Evolutionary conservation across 2,329 filamentous ascomycete genomes (phyloP), one percentile per base, ranked within the genome.

Genomic region (Nemania sp.): DNA sequence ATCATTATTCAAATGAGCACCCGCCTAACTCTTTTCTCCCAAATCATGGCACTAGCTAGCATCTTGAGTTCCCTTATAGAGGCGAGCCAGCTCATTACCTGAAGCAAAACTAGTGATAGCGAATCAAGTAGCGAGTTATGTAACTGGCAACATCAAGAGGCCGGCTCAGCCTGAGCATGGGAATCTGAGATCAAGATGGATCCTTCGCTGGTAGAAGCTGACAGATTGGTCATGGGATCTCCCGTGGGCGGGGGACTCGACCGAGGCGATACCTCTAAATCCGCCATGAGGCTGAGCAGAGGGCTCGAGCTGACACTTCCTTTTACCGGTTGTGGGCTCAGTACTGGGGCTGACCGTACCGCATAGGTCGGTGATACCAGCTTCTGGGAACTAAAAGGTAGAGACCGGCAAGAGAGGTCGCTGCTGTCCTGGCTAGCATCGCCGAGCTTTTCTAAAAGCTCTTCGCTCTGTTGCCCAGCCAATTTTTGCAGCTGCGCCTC

Each of bases 401-500:
- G 69, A 56, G 79, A 70, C 56, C 83, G 77, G 53, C 75, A 74
- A 46, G 84, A 82, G 40, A 85, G 79, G 54, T 80, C 74, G 64
- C 71, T 74, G 68, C 72, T 75, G 66, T 71, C 71, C 60, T 70
- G 68, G 48, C 49, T 61, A 57, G 72, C 72, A 34, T 71, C 79
- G 37, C 71, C 79, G 25, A 88, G 77, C 71, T 78, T 84, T 70
- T 80, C 77, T 58, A 85, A 77, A 67, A 91, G 76, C 57, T 83
- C 79, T 67, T 87, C 84, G 56, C 83, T 86, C 76, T 91, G 88
- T 69, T 86, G 82, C 71, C 81, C 80, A 60, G 85, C 87, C 65
- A 92, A 81, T 75, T 89, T 87, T 73, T 90, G 86, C 69, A 93
- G 84, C 76, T 88, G 87, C 63, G 78, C 83, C 69, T 82, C 77